These are phyloP conservation scores for Nicotiana undulata DNA, from an alignment of 257 asterid genomes.

Conservation along the genomic window DNA sequence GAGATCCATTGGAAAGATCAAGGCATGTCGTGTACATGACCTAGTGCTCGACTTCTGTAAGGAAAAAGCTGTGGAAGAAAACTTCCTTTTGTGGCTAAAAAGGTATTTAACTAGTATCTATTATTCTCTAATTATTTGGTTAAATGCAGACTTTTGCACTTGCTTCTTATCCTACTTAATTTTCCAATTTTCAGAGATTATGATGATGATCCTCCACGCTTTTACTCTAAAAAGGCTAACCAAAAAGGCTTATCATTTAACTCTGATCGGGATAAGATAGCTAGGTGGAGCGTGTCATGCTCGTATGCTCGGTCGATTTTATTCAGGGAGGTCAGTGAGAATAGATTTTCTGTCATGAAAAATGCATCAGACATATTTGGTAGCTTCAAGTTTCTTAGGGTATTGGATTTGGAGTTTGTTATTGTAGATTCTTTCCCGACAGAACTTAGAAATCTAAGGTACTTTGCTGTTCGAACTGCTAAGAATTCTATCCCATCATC, in stretches of 20 bases:
- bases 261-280: not conserved
- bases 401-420: not conserved
- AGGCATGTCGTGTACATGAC: constrained; percentile 23
- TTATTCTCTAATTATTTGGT: not conserved
- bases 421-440: not conserved
- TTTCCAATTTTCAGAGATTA: not conserved
- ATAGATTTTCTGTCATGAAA: not conserved
- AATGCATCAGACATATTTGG: not conserved
- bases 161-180: not conserved
- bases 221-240: not conserved
- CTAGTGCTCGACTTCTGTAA: constrained; percentile 20
- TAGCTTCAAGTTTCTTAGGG: not conserved
- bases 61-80: not conserved
- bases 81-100: not conserved
- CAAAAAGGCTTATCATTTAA: not conserved
- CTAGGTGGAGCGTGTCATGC: not conserved
- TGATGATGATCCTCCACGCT: not conserved
- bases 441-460: not conserved
- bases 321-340: not conserved
- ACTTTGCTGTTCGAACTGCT: not conserved
- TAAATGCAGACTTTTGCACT: not conserved
- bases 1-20: constrained; percentile 18
- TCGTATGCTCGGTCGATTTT: not conserved
- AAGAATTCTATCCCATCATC: not conserved
- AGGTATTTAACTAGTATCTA: not conserved